Evolutionary conservation across 257 asterid species (phyloP).

Genomic region (Apocynum venetum): DNA sequence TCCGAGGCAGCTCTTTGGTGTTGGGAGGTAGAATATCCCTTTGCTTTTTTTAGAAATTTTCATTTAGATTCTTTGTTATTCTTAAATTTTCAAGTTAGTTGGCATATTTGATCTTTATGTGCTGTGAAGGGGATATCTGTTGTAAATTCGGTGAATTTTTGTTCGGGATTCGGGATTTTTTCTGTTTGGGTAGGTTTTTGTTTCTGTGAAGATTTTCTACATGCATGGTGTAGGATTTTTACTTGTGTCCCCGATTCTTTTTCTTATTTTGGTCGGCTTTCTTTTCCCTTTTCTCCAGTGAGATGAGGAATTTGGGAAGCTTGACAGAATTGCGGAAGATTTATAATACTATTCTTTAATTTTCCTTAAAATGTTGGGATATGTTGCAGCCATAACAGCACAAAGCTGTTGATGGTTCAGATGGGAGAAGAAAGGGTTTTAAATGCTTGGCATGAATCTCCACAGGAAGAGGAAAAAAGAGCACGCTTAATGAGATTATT

Average conservation of each 20-base stretch:
- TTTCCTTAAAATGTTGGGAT: neutral
- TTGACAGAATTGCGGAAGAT: neutral
- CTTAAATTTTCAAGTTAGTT: neutral
- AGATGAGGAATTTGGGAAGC: neutral
- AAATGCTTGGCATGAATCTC: neutral
- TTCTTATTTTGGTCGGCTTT: neutral
- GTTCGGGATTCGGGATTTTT: neutral
- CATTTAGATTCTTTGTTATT: neutral
- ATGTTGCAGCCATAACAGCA: too few relatives aligned
- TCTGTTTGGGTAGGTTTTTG: neutral
- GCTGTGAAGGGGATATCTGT: neutral
- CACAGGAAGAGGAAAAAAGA: too few relatives aligned
- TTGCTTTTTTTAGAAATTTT: neutral
- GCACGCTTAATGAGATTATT: neutral
- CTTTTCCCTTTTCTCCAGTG: neutral
- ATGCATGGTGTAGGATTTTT: neutral
- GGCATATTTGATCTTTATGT: neutral
- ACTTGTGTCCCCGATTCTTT: neutral
- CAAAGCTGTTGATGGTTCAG: neutral
- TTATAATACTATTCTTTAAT: neutral
- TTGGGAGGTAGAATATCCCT: conserved; percentile 71
- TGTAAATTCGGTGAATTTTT: neutral
- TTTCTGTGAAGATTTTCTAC: neutral
- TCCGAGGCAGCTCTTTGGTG: conserved; percentile 74
- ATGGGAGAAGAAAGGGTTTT: neutral